These are phyloP conservation scores for Crotalaria pallida DNA, from an alignment of 306 rosid species.

Conservation along the genomic window DNA sequence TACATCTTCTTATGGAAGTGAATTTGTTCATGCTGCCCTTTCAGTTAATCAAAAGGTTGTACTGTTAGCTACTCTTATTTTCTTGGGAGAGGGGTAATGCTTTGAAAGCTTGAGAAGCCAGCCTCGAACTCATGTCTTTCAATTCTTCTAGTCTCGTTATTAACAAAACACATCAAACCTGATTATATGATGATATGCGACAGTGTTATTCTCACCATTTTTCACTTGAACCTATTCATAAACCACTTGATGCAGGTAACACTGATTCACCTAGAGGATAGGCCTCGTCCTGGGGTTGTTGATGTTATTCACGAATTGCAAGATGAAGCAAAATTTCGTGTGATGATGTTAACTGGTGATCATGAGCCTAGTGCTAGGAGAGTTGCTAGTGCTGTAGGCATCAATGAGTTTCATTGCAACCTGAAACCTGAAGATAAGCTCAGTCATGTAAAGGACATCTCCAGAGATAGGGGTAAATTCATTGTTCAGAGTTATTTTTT, in stretches of 20 bases:
- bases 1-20: slow-evolving; percentile 79
- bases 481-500: neutral
- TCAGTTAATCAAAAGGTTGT: slow-evolving; percentile 72
- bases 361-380: slow-evolving; percentile 85
- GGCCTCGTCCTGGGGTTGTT: slow-evolving; percentile 77
- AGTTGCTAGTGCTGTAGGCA: slow-evolving; percentile 88
- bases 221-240: slow-evolving; percentile 12
- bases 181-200: slow-evolving; percentile 8
- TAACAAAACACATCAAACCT: neutral
- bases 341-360: slow-evolving; percentile 98
- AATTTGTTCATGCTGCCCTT: slow-evolving; percentile 95
- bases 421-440: slow-evolving; percentile 98
- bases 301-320: slow-evolving; percentile 70
- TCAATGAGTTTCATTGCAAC: slow-evolving; percentile 72
- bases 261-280: slow-evolving; percentile 93
- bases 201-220: neutral
- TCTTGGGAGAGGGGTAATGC: neutral
- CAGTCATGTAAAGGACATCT: slow-evolving; percentile 73
- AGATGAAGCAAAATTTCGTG: slow-evolving; percentile 62
- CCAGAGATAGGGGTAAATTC: slow-evolving; percentile 81
- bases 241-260: slow-evolving; percentile 59
- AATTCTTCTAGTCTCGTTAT: neutral
- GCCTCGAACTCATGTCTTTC: neutral
- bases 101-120: slow-evolving; percentile 9
- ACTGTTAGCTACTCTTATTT: slow-evolving; percentile 5